A percentile compares a stretch with the other conserved stretches of the same genome.
Evolutionary conservation across 176 grass and related monocot genomes (phyloP).

Genomic region (Rhynchospora pubera): DNA sequence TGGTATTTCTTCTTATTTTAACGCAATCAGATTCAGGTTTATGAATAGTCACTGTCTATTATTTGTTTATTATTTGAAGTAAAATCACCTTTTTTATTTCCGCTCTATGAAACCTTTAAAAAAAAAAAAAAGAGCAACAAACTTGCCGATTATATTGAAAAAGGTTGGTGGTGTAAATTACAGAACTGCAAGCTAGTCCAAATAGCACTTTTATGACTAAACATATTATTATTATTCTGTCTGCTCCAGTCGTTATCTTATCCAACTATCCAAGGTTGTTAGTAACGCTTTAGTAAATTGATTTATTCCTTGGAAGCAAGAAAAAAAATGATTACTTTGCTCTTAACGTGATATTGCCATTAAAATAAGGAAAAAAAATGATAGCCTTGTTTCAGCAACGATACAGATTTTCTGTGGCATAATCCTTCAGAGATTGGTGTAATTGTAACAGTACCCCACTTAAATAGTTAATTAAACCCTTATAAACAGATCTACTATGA

Average conservation of each 20-base stretch:
- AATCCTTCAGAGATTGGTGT: neutral
- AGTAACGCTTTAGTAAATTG: neutral
- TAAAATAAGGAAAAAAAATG: neutral
- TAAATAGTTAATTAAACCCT: too few species aligned
- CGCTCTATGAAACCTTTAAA: too few species aligned
- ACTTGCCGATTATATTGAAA: too few species aligned
- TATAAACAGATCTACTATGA: too few species aligned
- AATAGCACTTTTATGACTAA: too few species aligned
- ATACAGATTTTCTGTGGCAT: neutral
- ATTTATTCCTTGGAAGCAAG: neutral
- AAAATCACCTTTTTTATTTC: neutral
- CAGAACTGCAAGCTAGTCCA: too few species aligned
- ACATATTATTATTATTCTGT: too few species aligned
- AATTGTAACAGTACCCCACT: neutral
- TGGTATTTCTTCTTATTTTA: neutral
- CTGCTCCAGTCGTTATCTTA: too few species aligned
- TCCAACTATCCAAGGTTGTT: neutral
- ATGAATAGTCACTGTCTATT: neutral
- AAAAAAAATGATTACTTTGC: neutral
- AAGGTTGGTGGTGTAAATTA: too few species aligned
- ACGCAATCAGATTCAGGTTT: neutral
- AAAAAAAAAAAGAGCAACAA: too few species aligned
- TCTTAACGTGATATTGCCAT: neutral
- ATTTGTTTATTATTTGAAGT: too few species aligned
- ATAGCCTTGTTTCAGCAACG: neutral